Conservation (phyloP, 108 stramenopile species). For the Conticribra guillardii region DNA sequence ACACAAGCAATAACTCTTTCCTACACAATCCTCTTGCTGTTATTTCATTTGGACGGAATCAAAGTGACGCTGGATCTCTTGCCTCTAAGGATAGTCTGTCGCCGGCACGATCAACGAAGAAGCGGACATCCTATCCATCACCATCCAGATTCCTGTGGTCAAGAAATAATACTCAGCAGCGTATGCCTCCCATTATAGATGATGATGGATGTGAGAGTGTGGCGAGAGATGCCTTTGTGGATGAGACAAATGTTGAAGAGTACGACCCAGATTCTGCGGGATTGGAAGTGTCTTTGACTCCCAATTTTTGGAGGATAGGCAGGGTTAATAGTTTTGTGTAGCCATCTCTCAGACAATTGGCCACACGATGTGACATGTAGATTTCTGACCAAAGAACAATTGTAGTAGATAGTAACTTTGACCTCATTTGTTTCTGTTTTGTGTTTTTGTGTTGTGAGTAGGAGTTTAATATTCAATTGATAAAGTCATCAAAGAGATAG, state of each 20-base stretch:
- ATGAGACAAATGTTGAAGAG: background rate
- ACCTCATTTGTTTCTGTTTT: no score
- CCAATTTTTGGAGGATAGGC: background rate
- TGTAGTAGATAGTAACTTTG: no score
- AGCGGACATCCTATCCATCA: background rate
- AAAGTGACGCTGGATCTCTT: background rate
- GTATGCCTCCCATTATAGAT: background rate
- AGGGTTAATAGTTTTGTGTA: background rate
- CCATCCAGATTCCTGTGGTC: background rate
- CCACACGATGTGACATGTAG: no score
- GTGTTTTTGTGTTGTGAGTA: no score
- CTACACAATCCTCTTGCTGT: background rate
- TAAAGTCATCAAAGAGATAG: no score
- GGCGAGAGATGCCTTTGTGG: background rate
- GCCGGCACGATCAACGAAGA: background rate
- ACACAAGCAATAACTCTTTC: background rate
- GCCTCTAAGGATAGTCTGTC: background rate
- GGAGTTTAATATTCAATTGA: no score
- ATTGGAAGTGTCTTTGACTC: constrained; percentile 11
- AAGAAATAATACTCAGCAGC: background rate
- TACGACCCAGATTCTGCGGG: constrained; percentile 12
- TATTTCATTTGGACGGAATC: background rate
- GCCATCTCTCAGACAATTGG: no score
- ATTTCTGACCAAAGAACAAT: no score
- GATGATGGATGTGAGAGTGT: constrained; percentile 10